A percentile compares a stretch with the other conserved stretches of the same genome.
Conservation (phyloP, 148 eudicot species). For the Chenopodium formosanum region DNA sequence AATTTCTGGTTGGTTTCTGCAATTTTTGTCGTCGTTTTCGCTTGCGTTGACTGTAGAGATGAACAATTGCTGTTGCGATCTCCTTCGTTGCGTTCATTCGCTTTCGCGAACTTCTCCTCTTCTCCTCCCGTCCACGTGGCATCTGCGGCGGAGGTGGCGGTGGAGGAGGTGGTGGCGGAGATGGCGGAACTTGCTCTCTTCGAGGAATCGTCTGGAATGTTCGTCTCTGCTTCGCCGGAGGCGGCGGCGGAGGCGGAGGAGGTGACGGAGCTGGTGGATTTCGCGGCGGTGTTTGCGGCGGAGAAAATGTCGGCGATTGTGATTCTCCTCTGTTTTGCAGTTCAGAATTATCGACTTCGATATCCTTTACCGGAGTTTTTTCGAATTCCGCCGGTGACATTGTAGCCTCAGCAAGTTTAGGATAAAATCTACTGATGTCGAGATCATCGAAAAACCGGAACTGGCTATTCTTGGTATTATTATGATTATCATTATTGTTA, state of each 20-base stretch:
- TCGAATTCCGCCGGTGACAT: not conserved
- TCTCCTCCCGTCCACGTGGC: conserved; percentile 22
- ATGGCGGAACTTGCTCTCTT: conserved; percentile 35
- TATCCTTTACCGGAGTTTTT: conserved; percentile 38
- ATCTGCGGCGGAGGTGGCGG: conserved; percentile 24
- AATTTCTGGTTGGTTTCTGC: conserved; percentile 22
- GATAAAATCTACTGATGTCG: conserved; percentile 36
- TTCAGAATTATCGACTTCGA: conserved; percentile 52
- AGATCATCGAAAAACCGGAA: conserved; percentile 58
- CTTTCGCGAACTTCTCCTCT: conserved; percentile 30
- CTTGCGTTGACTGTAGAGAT: conserved; percentile 44
- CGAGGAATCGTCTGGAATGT: conserved; percentile 30
- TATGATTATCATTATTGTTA: no score
- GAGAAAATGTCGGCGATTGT: conserved; percentile 28
- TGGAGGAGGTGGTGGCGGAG: conserved; percentile 24
- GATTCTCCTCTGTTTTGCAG: conserved; percentile 11
- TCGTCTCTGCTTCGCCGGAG: conserved; percentile 16
- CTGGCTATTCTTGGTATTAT: conserved; percentile 20
- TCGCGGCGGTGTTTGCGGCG: conserved; percentile 44
- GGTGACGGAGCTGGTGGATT: conserved; percentile 42
- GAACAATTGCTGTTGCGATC: conserved; percentile 50
- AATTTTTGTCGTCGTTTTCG: conserved; percentile 38
- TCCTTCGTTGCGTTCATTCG: conserved; percentile 50
- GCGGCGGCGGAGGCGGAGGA: conserved; percentile 42
- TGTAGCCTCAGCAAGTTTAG: not conserved